Evolutionary conservation across 805 yeast genomes (phyloP).

Genomic region (Sporopachydermia lactativora): DNA sequence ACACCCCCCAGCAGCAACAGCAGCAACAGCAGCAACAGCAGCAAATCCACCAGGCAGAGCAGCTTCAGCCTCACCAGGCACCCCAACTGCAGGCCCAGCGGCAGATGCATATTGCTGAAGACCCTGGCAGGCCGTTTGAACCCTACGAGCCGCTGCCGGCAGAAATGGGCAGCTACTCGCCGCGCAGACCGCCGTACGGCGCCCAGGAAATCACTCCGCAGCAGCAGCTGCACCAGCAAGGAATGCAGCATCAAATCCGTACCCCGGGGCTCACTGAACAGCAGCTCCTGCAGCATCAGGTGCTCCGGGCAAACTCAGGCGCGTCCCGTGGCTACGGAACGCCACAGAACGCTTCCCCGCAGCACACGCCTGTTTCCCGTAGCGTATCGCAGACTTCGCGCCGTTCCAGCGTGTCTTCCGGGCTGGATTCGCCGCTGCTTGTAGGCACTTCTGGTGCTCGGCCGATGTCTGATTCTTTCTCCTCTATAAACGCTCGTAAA

Average conservation of each 20-base stretch:
- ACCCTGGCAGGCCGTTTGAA: neutral
- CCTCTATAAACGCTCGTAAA: neutral
- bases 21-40: constrained; percentile 7
- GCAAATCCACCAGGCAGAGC: constrained; percentile 14
- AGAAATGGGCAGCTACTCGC: constrained; percentile 1
- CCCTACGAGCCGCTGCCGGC: constrained; percentile 2
- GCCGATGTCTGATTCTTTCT: constrained; percentile 1
- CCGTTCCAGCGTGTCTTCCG: constrained; percentile 10
- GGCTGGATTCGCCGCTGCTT: constrained; percentile 8
- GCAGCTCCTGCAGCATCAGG: constrained; percentile 3
- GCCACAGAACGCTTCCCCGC: neutral
- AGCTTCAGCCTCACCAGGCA: constrained; percentile 11
- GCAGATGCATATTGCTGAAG: constrained; percentile 2
- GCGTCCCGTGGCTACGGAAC: neutral
- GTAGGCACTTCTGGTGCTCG: neutral
- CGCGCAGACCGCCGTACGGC: constrained; percentile 1
- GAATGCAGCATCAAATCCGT: neutral
- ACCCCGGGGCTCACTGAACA: too few species aligned
- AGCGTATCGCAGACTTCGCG: constrained; percentile 7
- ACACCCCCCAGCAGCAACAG: constrained; percentile 5
- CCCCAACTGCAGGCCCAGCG: constrained; percentile 8
- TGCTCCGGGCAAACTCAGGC: neutral
- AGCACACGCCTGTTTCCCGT: neutral
- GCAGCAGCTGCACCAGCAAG: constrained; percentile 5
- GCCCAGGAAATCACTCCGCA: neutral